phyloP scores from a whole-genome alignment of 306 rosid species.

The Ormosia emarginata region DNA sequence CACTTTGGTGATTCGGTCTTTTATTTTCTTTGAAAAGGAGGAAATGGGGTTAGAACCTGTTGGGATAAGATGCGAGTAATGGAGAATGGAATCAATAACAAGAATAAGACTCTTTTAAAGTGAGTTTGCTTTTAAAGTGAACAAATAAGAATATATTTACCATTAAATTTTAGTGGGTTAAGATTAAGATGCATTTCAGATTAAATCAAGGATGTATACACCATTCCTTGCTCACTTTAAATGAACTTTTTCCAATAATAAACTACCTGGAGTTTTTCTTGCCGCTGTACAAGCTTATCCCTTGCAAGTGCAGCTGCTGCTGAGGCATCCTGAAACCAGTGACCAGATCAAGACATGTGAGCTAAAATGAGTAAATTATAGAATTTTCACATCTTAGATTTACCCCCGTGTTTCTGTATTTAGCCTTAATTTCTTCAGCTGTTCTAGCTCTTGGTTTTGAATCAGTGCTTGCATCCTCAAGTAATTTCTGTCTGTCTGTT shows the following conservation, averaged over 20 bases:
- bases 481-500: constrained; percentile 55
- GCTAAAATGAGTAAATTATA: constrained; percentile 15
- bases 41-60: too few relatives aligned
- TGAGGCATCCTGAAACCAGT: constrained; percentile 62
- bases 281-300: constrained; percentile 73
- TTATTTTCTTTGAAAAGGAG: neutral
- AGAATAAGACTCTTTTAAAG: too few relatives aligned
- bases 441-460: constrained; percentile 62
- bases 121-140: too few relatives aligned
- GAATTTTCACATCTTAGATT: constrained; percentile 24
- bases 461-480: constrained; percentile 48
- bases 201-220: too few relatives aligned
- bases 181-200: too few relatives aligned
- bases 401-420: constrained; percentile 68
- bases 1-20: neutral
- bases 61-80: too few relatives aligned
- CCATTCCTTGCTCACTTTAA: too few relatives aligned
- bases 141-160: neutral
- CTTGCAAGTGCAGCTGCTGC: constrained; percentile 73
- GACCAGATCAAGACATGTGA: constrained; percentile 20
- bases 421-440: constrained; percentile 83
- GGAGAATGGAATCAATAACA: neutral
- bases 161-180: too few relatives aligned
- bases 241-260: neutral
- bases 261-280: constrained; percentile 77